Evolutionary conservation across 441 rosid genomes (phyloP).

Genomic region (Flueggea neowawraea): DNA sequence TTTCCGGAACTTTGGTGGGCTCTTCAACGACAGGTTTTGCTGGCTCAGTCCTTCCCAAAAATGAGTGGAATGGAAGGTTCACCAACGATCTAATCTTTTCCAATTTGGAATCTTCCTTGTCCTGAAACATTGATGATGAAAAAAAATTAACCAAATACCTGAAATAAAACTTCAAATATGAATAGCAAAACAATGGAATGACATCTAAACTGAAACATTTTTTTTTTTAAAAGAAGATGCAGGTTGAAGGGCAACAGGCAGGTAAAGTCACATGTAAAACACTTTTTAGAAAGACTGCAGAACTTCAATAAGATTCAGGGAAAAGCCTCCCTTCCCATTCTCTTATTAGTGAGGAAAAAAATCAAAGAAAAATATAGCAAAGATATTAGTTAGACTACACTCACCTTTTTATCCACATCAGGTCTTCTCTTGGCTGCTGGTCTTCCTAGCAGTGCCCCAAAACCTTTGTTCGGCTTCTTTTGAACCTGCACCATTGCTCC

Average conservation of each 20-base stretch:
- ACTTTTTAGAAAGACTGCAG: no score
- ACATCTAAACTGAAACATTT: no score
- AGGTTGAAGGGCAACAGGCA: no score
- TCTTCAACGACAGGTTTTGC: constrained; percentile 26
- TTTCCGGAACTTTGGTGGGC: constrained; percentile 15
- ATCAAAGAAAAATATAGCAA: no score
- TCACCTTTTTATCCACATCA: constrained; percentile 44
- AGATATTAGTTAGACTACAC: no score
- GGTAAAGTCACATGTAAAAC: no score
- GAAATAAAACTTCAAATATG: background rate
- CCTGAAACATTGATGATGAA: constrained; percentile 29
- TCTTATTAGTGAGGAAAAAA: no score
- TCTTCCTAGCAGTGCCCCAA: constrained; percentile 59
- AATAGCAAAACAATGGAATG: background rate
- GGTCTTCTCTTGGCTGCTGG: constrained; percentile 41
- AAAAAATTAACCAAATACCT: constrained; percentile 1
- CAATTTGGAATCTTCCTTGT: constrained; percentile 40
- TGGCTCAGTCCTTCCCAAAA: constrained; percentile 35
- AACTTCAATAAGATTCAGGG: no score
- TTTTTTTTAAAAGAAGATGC: no score
- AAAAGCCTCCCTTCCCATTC: no score
- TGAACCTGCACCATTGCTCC: constrained; percentile 47
- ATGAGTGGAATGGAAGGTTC: constrained; percentile 62
- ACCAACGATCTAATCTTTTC: constrained; percentile 73
- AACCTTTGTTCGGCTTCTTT: constrained; percentile 57